A percentile compares a stretch with the other conserved stretches of the same genome.
These are phyloP conservation scores for Lanzia echinophila DNA, from an alignment of 2,329 filamentous ascomycete species.

Conservation along the genomic window DNA sequence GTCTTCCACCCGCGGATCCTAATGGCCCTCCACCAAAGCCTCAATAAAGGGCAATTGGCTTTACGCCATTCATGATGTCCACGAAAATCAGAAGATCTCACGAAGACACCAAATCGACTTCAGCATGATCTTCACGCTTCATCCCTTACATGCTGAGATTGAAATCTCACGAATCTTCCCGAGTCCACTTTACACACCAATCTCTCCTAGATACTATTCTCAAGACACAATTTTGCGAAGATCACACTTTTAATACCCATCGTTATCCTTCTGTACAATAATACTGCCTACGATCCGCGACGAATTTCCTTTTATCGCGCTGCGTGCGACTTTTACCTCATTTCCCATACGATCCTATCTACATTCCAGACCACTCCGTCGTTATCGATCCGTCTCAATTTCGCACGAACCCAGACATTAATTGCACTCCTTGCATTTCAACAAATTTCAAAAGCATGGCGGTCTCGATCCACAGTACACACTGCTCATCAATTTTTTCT, in stretches of 20 bases:
- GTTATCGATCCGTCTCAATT: neutral
- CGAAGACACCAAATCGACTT: conserved; percentile 1
- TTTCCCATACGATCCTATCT: conserved; percentile 6
- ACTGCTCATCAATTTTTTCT: conserved; percentile 6
- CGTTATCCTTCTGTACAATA: conserved; percentile 9
- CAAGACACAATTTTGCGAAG: conserved; percentile 1
- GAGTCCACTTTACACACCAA: neutral
- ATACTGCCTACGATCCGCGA: conserved; percentile 11
- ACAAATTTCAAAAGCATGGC: conserved; percentile 8
- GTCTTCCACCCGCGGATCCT: no score
- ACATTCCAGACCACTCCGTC: conserved; percentile 9
- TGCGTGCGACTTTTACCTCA: conserved; percentile 7
- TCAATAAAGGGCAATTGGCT: conserved; percentile 21
- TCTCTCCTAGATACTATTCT: neutral
- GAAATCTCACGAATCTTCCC: neutral
- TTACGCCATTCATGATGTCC: conserved; percentile 6
- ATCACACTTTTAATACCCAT: conserved; percentile 10
- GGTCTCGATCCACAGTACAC: conserved; percentile 24
- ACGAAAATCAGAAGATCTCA: conserved; percentile 3
- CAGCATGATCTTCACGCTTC: neutral
- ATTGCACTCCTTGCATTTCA: conserved; percentile 10
- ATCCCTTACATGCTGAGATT: conserved; percentile 1
- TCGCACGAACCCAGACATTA: neutral
- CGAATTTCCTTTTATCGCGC: conserved; percentile 12
- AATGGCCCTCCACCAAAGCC: conserved; percentile 37